These are phyloP conservation scores for Apiotrichum mycotoxinovorans DNA, from an alignment of 1,284 basidiomycete genomes.

Conservation along the genomic window DNA sequence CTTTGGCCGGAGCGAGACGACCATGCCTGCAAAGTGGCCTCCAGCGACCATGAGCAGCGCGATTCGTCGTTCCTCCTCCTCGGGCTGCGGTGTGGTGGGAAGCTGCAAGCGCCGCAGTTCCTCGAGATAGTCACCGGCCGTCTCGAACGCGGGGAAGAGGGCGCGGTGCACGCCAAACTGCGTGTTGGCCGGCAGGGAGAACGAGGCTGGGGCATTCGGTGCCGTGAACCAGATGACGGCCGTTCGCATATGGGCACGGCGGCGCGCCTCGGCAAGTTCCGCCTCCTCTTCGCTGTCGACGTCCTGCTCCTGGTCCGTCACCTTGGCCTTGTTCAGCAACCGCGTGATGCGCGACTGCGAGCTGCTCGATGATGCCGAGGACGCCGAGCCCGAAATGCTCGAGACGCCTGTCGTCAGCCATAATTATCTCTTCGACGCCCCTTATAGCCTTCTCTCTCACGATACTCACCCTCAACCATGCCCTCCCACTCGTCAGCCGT, in stretches of 20 bases:
- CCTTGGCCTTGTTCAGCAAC: slow-evolving; percentile 58
- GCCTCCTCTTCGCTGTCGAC: slow-evolving; percentile 44
- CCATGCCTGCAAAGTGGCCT: slow-evolving; percentile 92
- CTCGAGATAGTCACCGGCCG: slow-evolving; percentile 45
- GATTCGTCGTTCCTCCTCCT: slow-evolving; percentile 71
- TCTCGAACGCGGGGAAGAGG: slow-evolving; percentile 59
- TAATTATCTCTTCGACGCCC: background rate
- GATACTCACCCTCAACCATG: slow-evolving; percentile 68
- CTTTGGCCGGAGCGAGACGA: slow-evolving; percentile 60
- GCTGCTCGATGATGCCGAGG: slow-evolving; percentile 58
- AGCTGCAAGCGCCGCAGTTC: slow-evolving; percentile 66
- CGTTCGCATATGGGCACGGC: slow-evolving; percentile 59
- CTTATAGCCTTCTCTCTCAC: too few species aligned
- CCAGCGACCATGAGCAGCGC: slow-evolving; percentile 95
- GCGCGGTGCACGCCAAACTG: slow-evolving; percentile 86
- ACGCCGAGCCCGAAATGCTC: slow-evolving; percentile 83
- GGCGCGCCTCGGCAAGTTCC: slow-evolving; percentile 41
- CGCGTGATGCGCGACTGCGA: slow-evolving; percentile 54
- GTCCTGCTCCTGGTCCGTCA: slow-evolving; percentile 20
- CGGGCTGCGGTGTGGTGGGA: slow-evolving; percentile 25
- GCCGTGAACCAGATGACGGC: slow-evolving; percentile 85
- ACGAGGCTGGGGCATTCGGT: slow-evolving; percentile 44
- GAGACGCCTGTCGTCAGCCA: slow-evolving; percentile 61
- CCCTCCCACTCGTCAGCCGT: slow-evolving; percentile 68
- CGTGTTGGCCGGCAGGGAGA: slow-evolving; percentile 57